phyloP scores from a whole-genome alignment of 108 stramenopile species.

The Fistulifera solaris region DNA sequence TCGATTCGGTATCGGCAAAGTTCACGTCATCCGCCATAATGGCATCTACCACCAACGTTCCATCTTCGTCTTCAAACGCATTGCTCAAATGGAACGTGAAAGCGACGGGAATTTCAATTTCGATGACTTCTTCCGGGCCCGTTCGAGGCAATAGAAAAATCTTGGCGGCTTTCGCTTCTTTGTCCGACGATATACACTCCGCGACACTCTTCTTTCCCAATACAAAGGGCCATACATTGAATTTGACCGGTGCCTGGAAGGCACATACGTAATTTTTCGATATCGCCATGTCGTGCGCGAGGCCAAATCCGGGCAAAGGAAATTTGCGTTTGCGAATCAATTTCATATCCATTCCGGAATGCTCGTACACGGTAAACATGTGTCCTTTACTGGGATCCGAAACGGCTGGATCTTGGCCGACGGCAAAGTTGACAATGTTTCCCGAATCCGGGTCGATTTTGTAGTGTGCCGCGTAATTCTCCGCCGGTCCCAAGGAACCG shows the following conservation, averaged over 20 bases:
- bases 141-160: constrained; percentile 21
- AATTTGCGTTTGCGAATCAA: constrained; percentile 3
- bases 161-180: constrained; percentile 9
- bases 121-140: constrained; percentile 8
- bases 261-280: constrained; percentile 32
- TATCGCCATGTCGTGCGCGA: constrained; percentile 29
- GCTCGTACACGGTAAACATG: constrained; percentile 11
- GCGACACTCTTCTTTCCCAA: constrained; percentile 24
- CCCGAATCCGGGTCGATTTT: constrained; percentile 26
- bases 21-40: constrained; percentile 15
- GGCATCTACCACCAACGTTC: constrained; percentile 32
- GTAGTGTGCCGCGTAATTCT: constrained; percentile 29
- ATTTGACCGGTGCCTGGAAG: constrained; percentile 1
- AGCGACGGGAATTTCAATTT: constrained; percentile 15
- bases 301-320: constrained; percentile 14
- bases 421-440: constrained; percentile 18
- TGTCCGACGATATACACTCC: constrained; percentile 19
- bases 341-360: constrained; percentile 11
- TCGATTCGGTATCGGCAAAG: constrained; percentile 1
- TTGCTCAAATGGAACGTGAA: constrained; percentile 40
- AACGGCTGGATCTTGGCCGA: constrained; percentile 5
- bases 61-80: constrained; percentile 36
- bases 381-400: constrained; percentile 16
- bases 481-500: constrained; percentile 14
- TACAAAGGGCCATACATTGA: constrained; percentile 14